Percentiles rank a stretch among this genome's conserved stretches.
Evolutionary conservation across 1,139 yeast species (phyloP).

Genomic region (Taphrina flavorubra): DNA sequence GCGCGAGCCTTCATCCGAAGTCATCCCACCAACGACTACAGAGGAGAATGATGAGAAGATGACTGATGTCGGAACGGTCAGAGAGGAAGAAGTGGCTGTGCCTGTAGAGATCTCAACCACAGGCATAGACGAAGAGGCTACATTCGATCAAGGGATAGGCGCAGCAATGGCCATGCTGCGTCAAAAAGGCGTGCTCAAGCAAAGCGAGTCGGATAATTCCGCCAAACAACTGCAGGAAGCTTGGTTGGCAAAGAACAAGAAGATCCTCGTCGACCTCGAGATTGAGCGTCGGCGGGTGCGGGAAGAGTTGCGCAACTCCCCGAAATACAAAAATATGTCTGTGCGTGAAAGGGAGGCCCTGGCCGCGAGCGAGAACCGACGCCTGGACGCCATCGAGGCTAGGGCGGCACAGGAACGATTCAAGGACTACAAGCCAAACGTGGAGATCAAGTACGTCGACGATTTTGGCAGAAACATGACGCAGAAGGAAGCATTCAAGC

Average conservation of each 20-base stretch:
- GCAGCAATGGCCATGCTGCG: conserved; percentile 45
- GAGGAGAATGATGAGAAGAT: conserved; percentile 26
- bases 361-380: conserved; percentile 55
- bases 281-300: conserved; percentile 44
- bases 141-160: conserved; percentile 45
- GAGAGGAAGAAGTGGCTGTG: conserved; percentile 32
- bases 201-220: conserved; percentile 44
- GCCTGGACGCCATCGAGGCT: conserved; percentile 50
- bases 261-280: conserved; percentile 43
- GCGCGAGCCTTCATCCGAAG: conserved; percentile 10
- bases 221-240: conserved; percentile 43
- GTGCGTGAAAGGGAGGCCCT: conserved; percentile 52
- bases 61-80: conserved; percentile 41
- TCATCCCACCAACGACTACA: not conserved
- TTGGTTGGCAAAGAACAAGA: conserved; percentile 45
- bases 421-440: conserved; percentile 65
- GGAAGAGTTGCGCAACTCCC: conserved; percentile 47
- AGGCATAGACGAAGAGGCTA: conserved; percentile 46
- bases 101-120: conserved; percentile 30
- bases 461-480: conserved; percentile 69
- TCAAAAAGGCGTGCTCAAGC: conserved; percentile 43
- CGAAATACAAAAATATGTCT: conserved; percentile 50
- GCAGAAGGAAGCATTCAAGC: conserved; percentile 82
- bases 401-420: conserved; percentile 52
- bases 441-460: conserved; percentile 70